Evolutionary conservation across 148 eudicot genomes (phyloP), one percentile per base, ranked within the genome.

Genomic region (Fagopyrum esculentum): DNA sequence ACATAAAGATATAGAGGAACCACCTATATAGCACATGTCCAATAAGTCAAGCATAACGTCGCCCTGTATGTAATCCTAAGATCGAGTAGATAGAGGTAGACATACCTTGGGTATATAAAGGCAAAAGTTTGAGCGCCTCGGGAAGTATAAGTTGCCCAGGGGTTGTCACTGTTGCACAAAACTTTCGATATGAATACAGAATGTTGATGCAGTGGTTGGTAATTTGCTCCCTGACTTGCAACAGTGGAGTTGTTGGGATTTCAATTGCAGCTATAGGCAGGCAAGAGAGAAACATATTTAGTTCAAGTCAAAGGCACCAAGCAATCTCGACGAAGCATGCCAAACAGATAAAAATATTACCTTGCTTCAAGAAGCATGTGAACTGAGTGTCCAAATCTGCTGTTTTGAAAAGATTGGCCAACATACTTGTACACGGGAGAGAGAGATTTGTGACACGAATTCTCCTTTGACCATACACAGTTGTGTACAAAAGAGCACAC

Each of bases 401-500:
- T 78, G 93, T 82, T 70, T 97, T 93, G 83, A 95, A 95, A 73
- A 95, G 75, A 82, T 87, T 89, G 83, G 96, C 89, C 74, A 95
- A 81, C 84, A 84, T 81, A 81, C 82, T 92, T 44, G 98, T 92
- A 84, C 97, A 92, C 45, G 97, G 89, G 76, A 95, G 91, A 78
- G 98, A 92, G 76, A 95, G 82, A 50, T 90, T 95, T 76, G 90
- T 86, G 75, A 95, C 90, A 61, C 98, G 87, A 59, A 95, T 95
- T 90, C 96, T 89, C 84, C 98, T 87, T 84, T 95, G 89, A 73
- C 98, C 98, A 82, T 90, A 87, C 47, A 95, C 82, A 73, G 97
- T 95, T 55, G 98, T 95, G 84, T 95, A 95, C 17, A 95, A 88
- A 86, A 95, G 96, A 16, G 98, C 98, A 77, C 96, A 95, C 98